Percentiles rank a stretch among this genome's conserved stretches.
phyloP scores from a whole-genome alignment of 352 stramenopile genomes.

The Pilasporangium apinafurcum region DNA sequence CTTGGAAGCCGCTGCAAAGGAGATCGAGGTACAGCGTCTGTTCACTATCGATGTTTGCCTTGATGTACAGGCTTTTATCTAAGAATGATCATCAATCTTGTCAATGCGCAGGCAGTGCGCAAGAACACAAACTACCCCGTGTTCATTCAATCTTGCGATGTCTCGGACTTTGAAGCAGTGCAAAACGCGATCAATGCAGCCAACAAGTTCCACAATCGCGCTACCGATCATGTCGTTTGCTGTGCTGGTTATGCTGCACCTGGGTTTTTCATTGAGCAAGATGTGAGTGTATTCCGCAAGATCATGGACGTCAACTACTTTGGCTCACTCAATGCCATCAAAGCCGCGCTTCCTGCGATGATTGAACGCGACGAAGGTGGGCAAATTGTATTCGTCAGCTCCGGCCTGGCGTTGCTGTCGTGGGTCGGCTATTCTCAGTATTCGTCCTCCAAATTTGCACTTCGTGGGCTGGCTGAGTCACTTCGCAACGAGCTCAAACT shows the following conservation, averaged over 20 bases:
- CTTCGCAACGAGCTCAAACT: conserved; percentile 73
- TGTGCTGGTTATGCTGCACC: conserved; percentile 49
- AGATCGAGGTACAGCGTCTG: conserved; percentile 33
- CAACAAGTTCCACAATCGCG: conserved; percentile 56
- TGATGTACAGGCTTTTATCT: too few species aligned
- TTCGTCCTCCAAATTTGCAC: conserved; percentile 74
- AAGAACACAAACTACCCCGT: conserved; percentile 28
- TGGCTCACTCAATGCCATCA: conserved; percentile 68
- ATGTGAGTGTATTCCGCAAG: conserved; percentile 61
- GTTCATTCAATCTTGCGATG: conserved; percentile 71
- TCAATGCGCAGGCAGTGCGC: conserved; percentile 7
- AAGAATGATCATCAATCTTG: conserved; percentile 1
- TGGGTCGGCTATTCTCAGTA: conserved; percentile 85
- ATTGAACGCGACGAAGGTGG: conserved; percentile 46
- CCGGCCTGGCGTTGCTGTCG: conserved; percentile 57
- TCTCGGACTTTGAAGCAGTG: conserved; percentile 55
- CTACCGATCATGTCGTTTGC: conserved; percentile 70
- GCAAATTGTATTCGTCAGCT: conserved; percentile 69
- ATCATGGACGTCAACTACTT: conserved; percentile 89
- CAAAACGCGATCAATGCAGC: conserved; percentile 54
- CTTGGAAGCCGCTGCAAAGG: conserved; percentile 50
- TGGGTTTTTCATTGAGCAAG: conserved; percentile 74
- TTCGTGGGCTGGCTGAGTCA: conserved; percentile 71
- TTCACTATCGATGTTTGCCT: too few species aligned
- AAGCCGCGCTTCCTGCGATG: conserved; percentile 78